Evolutionary conservation across 768 basidiomycete genomes (phyloP).

Genomic region (Tubosaeta sp.): DNA sequence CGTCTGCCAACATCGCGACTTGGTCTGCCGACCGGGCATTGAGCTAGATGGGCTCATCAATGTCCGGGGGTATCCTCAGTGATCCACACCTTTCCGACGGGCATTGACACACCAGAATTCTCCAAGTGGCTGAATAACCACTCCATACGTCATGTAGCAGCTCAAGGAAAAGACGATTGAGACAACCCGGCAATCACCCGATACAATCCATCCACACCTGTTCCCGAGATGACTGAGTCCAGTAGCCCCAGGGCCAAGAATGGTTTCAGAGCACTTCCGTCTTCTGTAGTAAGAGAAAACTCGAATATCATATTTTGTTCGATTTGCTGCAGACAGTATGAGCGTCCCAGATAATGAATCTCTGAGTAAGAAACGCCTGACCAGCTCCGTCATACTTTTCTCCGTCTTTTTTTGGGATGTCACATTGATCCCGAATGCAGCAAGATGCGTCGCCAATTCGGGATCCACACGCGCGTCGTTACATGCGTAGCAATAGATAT

Average conservation of each 20-base stretch:
- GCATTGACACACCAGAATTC: conserved; percentile 61
- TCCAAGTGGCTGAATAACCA: conserved; percentile 97
- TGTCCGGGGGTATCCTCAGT: conserved; percentile 49
- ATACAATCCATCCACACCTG: conserved; percentile 41
- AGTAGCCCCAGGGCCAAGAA: conserved; percentile 86
- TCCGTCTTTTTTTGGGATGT: conserved; percentile 83
- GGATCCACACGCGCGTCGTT: conserved; percentile 81
- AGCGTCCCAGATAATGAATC: not conserved
- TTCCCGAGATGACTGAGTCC: conserved; percentile 93
- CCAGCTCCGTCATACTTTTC: conserved; percentile 95
- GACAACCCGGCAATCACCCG: not conserved
- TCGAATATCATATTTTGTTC: conserved; percentile 95
- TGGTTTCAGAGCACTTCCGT: conserved; percentile 84
- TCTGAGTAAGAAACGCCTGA: conserved; percentile 30
- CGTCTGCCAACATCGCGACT: conserved; percentile 71
- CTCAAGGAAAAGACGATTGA: conserved; percentile 35
- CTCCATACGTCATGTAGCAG: conserved; percentile 97
- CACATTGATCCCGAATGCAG: conserved; percentile 85
- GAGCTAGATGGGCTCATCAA: conserved; percentile 69
- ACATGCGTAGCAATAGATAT: conserved; percentile 92
- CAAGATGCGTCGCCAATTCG: conserved; percentile 66
- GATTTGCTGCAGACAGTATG: conserved; percentile 62
- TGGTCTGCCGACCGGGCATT: conserved; percentile 57
- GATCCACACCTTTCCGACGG: not conserved
- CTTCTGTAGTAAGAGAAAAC: conserved; percentile 83